These are phyloP conservation scores for Aspergillus sp. DNA, from an alignment of 2,329 filamentous ascomycete species.

Conservation along the genomic window DNA sequence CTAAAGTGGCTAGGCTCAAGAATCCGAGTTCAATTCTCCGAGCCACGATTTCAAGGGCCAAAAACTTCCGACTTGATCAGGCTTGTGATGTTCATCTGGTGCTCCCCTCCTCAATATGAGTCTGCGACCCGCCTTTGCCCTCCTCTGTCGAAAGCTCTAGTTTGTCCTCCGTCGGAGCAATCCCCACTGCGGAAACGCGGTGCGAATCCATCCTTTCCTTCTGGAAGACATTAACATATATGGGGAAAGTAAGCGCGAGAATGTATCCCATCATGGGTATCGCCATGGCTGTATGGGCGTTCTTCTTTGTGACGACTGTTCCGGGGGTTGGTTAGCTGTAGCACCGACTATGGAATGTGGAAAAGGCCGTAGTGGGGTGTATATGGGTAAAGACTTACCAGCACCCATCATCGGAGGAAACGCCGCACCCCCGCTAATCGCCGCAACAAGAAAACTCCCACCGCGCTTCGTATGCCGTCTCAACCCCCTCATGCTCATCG, in stretches of 20 bases:
- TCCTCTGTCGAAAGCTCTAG: too few species aligned
- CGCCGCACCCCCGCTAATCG: background rate
- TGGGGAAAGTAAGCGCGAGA: background rate
- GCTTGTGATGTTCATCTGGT: too few species aligned
- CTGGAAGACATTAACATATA: conserved; percentile 4
- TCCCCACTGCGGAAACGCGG: background rate
- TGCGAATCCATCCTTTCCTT: background rate
- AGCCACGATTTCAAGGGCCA: too few species aligned
- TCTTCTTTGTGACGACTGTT: background rate
- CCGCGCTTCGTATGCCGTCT: conserved; percentile 13
- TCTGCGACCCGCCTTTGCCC: too few species aligned
- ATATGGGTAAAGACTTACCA: background rate
- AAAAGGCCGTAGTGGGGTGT: too few species aligned
- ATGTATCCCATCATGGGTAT: conserved; percentile 4
- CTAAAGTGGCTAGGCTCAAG: too few species aligned
- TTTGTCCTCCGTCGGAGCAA: too few species aligned
- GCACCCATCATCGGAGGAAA: conserved; percentile 2
- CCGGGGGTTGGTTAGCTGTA: too few species aligned
- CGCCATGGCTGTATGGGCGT: background rate
- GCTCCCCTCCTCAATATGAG: too few species aligned
- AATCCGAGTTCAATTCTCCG: too few species aligned
- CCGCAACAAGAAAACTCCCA: background rate
- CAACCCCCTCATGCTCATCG: background rate
- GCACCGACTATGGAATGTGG: too few species aligned
- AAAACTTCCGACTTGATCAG: too few species aligned